These are phyloP conservation scores for Pichiaceae sp. DNA, from an alignment of 1,139 yeast species.

Conservation along the genomic window DNA sequence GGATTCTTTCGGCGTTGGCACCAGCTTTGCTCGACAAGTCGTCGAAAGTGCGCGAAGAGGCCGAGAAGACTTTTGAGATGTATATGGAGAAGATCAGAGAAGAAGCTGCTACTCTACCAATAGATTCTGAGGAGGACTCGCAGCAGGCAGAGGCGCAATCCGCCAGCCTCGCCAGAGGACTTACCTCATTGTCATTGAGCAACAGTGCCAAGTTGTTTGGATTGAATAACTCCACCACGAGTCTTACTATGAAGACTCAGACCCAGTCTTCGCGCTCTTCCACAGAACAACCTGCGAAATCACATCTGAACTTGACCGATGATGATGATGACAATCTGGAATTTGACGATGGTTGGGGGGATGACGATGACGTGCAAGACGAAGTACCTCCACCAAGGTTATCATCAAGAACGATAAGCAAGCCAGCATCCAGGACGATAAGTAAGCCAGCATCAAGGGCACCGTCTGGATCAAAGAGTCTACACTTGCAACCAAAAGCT, in stretches of 20 bases:
- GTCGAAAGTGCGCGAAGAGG: slow-evolving; percentile 61
- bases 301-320: background rate
- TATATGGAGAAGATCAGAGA: slow-evolving; percentile 58
- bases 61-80: slow-evolving; percentile 55
- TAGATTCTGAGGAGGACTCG: slow-evolving; percentile 34
- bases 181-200: slow-evolving; percentile 6
- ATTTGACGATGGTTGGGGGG: slow-evolving; percentile 28
- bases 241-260: slow-evolving; percentile 12
- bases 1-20: slow-evolving; percentile 79
- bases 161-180: background rate
- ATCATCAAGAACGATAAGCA: slow-evolving; percentile 7
- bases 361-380: slow-evolving; percentile 18
- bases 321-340: slow-evolving; percentile 14
- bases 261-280: background rate
- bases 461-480: slow-evolving; percentile 10
- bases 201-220: slow-evolving; percentile 8
- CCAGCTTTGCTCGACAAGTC: slow-evolving; percentile 75
- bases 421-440: slow-evolving; percentile 4
- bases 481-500: slow-evolving; percentile 14
- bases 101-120: slow-evolving; percentile 51
- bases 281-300: slow-evolving; percentile 1
- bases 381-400: slow-evolving; percentile 5
- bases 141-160: slow-evolving; percentile 17
- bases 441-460: background rate
- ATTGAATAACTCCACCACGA: slow-evolving; percentile 9